Base-by-base conservation (phyloP, 495 filamentous ascomycete genomes). In the Talaromyces thailandensis region DNA sequence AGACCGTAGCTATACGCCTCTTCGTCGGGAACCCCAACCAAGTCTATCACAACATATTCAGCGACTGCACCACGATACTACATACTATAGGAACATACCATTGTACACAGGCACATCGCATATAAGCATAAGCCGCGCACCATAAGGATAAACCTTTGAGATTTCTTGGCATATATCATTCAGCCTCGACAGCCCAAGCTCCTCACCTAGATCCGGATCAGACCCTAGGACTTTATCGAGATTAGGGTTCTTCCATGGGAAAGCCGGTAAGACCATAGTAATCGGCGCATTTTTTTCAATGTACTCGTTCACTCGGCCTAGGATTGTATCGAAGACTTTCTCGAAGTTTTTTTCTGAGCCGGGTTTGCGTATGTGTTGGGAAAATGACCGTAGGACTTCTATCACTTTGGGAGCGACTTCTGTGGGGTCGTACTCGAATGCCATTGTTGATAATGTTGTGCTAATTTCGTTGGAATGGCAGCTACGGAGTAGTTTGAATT, bases 61-160 rank as follows among this genome's bases (percentile, higher is more conserved):
- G 23, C 0, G 28, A 28, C 5, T 53, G 50, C 12, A 28, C n/a
- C 9, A 6, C 43, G 2, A 12, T 16, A 2, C 4, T 53, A n/a
- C n/a, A n/a, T n/a, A 6, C 4, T 28, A 51, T 8, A 40, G 18
- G 37, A 12, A 37, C 65, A 60, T 62, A 76, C 76, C 78, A 52
- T 81, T 81, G 62, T 81, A 81, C 0, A 81, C 76, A 6, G 80
- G 66, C 1, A 81, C 81, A 64, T 82, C 80, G 1, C 75, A 79
- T n/a, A 69, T 69, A 37, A 81, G 80, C 50, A 73, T 67, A 35
- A 82, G 67, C 51, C 76, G 67, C 2, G 76, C 76, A 0, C 81
- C 80, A 14, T 68, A 75, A 43, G 67, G 51, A 64, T 82, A 82
- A n/a, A 82, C 68, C n/a, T 71, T 68, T 0, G 48, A 64, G 62